Base-by-base conservation (phyloP, 106 monocot species). In the Allium fistulosum region DNA sequence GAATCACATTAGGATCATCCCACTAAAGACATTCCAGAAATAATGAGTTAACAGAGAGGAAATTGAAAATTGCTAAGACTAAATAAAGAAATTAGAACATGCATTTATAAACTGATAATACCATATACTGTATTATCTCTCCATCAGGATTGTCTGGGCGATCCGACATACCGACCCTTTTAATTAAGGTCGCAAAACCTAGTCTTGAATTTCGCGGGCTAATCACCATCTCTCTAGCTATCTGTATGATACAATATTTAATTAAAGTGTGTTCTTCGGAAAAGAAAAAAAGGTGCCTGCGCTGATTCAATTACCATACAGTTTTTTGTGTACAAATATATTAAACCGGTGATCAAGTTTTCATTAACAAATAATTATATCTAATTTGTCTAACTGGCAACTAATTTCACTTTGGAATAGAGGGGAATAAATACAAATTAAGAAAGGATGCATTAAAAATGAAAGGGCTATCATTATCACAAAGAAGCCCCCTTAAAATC, bases 181-280 rank as follows among this genome's bases (percentile, higher is more conserved):
- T 88, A 15, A 92, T 79, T 59, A 92, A 72, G 8, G 62, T 76
- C 11, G 92, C 68, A 51, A 92, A 73, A 17, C 80, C 88, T 58
- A 92, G 72, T 59, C 85, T 88, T 70, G 82, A 69, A 77, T 92
- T 92, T 73, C 80, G 68, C 17, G 92, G 92, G 72, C 92, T 92
- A 67, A 92, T 92, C 22, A 92, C 92, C 92, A 92, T 92, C 74
- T 92, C 92, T 69, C 92, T 78, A 60, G 80, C 92, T 70, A 92
- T 92, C 92, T 92, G 77, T 56, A 26, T 13, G 8, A 27, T 12
- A 12, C 51, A 67, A 67, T 12, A 53, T 22, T 67, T 67, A 52
- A 27, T 67, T 37, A 37, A 37, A 37, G 37, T 37, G 37, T 37
- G 37, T 1, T 0, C 37, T 37, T 37, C 37, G 37, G 37, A 2